Evolutionary conservation across 257 asterid species (phyloP).

Genomic region (Przewalskia tangutica): DNA sequence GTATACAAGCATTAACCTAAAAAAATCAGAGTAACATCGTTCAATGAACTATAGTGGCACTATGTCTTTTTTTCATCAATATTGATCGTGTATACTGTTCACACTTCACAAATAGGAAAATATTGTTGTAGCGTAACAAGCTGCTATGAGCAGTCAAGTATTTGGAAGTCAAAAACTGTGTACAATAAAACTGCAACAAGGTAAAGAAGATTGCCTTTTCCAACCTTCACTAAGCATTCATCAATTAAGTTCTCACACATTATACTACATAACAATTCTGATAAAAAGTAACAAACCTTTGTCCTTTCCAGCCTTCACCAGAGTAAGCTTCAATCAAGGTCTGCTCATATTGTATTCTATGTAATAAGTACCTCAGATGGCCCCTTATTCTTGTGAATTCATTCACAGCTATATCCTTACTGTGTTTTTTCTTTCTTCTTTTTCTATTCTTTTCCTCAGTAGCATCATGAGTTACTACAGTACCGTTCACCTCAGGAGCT

Average conservation of each 20-base stretch:
- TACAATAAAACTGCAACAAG: neutral
- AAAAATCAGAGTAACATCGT: neutral
- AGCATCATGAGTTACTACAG: conserved; percentile 28
- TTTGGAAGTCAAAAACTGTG: neutral
- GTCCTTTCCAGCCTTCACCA: conserved; percentile 99
- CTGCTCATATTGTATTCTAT: conserved; percentile 74
- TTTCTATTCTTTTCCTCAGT: conserved; percentile 37
- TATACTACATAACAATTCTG: neutral
- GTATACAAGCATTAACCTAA: neutral
- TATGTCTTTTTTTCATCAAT: neutral
- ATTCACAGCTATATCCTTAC: conserved; percentile 32
- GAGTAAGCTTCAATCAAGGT: conserved; percentile 87
- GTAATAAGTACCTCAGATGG: conserved; percentile 69
- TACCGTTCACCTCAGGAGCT: conserved; percentile 33
- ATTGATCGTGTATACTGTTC: neutral
- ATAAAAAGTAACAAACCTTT: conserved; percentile 44
- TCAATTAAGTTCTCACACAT: neutral
- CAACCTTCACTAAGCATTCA: neutral
- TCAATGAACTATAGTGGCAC: neutral
- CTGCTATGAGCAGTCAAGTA: neutral
- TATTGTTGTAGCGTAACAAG: neutral
- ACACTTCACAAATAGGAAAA: neutral
- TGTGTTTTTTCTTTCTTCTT: conserved; percentile 38
- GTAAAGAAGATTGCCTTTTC: neutral
- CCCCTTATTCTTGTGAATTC: conserved; percentile 63